These are phyloP conservation scores for Microdochium trichocladiopsis DNA, from an alignment of 2,329 filamentous ascomycete genomes.

Conservation along the genomic window DNA sequence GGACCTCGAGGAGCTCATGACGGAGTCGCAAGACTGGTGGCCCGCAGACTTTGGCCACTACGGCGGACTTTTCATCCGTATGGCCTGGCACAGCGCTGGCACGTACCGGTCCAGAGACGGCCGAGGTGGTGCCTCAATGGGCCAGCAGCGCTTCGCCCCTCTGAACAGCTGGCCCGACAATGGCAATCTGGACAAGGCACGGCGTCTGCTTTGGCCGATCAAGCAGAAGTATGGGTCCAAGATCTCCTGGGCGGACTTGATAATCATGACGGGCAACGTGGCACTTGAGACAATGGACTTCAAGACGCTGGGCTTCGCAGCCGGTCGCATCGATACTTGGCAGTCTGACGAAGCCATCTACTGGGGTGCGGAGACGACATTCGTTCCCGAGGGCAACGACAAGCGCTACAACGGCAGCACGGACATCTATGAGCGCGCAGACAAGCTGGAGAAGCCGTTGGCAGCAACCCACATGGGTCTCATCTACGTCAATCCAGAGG, in stretches of 20 bases:
- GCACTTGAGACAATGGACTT: slow-evolving; percentile 72
- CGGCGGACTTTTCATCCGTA: slow-evolving; percentile 70
- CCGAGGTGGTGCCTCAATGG: slow-evolving; percentile 66
- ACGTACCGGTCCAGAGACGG: slow-evolving; percentile 72
- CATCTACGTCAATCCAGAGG: slow-evolving; percentile 79
- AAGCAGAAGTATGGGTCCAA: slow-evolving; percentile 82
- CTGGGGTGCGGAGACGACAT: slow-evolving; percentile 71
- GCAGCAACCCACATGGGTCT: slow-evolving; percentile 67
- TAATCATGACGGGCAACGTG: slow-evolving; percentile 68
- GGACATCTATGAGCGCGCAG: slow-evolving; percentile 28
- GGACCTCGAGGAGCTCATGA: slow-evolving; percentile 65
- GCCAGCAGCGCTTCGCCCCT: slow-evolving; percentile 73
- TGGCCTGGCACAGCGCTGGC: slow-evolving; percentile 76
- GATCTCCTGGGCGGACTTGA: slow-evolving; percentile 73
- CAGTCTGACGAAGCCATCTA: slow-evolving; percentile 71
- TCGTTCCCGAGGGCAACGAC: slow-evolving; percentile 58
- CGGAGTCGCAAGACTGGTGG: slow-evolving; percentile 75
- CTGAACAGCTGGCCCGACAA: slow-evolving; percentile 82
- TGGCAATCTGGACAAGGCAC: slow-evolving; percentile 71
- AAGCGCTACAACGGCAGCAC: slow-evolving; percentile 55
- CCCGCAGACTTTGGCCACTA: slow-evolving; percentile 78
- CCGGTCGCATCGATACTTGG: slow-evolving; percentile 65
- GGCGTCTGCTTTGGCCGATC: slow-evolving; percentile 71
- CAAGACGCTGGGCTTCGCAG: slow-evolving; percentile 67
- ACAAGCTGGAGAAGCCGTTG: slow-evolving; percentile 61